Base-by-base conservation (phyloP, 2,329 filamentous ascomycete genomes). In the Lasiodiplodia theobromae region DNA sequence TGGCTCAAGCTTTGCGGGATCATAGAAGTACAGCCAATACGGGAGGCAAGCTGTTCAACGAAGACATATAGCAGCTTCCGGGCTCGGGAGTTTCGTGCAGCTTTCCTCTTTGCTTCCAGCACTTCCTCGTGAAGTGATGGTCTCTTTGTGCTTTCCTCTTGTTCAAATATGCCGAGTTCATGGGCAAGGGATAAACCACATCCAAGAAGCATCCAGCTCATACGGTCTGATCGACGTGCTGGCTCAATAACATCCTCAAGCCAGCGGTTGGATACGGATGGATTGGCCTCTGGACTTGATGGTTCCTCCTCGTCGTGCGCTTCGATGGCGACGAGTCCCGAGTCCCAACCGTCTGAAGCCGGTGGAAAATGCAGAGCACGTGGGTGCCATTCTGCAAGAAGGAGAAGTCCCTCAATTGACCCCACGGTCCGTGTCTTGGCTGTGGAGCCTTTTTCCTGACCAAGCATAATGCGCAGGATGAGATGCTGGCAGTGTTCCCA, bases 131-230 rank as follows among this genome's bases (percentile, higher is more conserved):
- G 14, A 8, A 25, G 63, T 18, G 16, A 38, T 14, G 25, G 38
- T 23, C 31, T 56, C 63, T 66, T 56, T 11, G 21, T 58, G 21
- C 71, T 74, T 54, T 77, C 77, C 47, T 79, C 77, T 38, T 82
- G 78, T 62, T 85, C 80, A 69, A 86, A 83, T n/a, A 87, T 77
- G 2, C 85, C 82, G 28, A 86, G 75, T 70, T 87, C 85, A 65
- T 86, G 84, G 1, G 84, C 82, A 14, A 88, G 77, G 3, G 84
- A 85, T 28, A 86, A 72, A 0, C 84, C 86, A 71, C 83, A 84
- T 2, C 86, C 86, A 51, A 88, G 81, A 23, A 87, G 72, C 83
- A 87, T 88, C 86, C 86, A 88, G 0, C 86, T 87, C 86, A 88
- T 88, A 2, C 86, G 82, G 71, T 87, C 86, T 0, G 84, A 87